Percentiles rank a stretch among this genome's conserved stretches.
Conservation (phyloP, 768 basidiomycete genomes). For the Leccinum incarnatum region DNA sequence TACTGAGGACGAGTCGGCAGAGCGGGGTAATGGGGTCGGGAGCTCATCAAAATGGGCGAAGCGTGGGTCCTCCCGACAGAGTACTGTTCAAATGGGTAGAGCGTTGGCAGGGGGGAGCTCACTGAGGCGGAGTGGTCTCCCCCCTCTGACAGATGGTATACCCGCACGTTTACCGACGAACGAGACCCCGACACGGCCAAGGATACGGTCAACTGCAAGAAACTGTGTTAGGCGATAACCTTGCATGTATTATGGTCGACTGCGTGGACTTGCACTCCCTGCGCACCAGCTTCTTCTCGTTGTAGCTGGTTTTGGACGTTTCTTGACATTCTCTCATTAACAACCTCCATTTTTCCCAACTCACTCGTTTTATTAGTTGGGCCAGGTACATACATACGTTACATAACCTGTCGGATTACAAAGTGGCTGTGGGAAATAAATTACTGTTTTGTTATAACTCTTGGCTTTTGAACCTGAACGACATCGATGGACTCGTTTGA, state of each 20-base stretch:
- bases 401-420: constrained; percentile 9
- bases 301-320: constrained; percentile 7
- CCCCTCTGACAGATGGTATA: constrained; percentile 27
- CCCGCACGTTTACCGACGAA: constrained; percentile 40
- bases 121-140: constrained; percentile 25
- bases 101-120: constrained; percentile 21
- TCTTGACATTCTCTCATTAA: constrained; percentile 12
- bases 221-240: constrained; percentile 40
- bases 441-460: constrained; percentile 14
- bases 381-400: constrained; percentile 1
- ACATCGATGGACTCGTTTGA: constrained; percentile 74
- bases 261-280: neutral
- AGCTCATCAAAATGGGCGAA: constrained; percentile 33
- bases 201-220: constrained; percentile 42
- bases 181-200: constrained; percentile 63
- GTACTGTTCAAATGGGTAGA: constrained; percentile 17
- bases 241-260: neutral
- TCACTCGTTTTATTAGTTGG: constrained; percentile 11
- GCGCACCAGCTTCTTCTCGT: neutral
- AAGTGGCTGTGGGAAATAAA: constrained; percentile 27
- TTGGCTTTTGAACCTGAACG: constrained; percentile 16
- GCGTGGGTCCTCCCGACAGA: constrained; percentile 19
- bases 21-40: constrained; percentile 26
- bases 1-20: constrained; percentile 34
- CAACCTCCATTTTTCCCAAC: constrained; percentile 1